These are phyloP conservation scores for Astragalus membranaceus DNA, from an alignment of 306 rosid species.

Conservation along the genomic window DNA sequence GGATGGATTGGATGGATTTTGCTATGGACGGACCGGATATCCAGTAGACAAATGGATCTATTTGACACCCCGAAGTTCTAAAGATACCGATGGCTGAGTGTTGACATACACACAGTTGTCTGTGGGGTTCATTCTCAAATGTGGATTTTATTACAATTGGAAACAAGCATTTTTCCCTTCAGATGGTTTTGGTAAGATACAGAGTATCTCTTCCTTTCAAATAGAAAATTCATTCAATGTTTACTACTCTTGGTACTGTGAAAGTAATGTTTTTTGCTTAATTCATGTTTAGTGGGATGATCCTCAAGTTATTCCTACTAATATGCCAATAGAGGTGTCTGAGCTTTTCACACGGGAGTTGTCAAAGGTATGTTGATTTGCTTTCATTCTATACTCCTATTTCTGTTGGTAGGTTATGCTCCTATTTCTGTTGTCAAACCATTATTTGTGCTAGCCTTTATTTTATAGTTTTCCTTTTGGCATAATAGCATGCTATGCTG, in stretches of 20 bases:
- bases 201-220: constrained; percentile 48
- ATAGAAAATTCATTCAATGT: background rate
- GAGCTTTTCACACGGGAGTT: constrained; percentile 92
- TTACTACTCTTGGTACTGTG: constrained; percentile 8
- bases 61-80: too few relatives aligned
- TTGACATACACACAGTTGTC: background rate
- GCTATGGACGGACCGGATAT: too few relatives aligned
- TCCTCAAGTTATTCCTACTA: constrained; percentile 78
- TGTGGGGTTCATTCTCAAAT: background rate
- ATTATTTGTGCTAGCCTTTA: too few relatives aligned
- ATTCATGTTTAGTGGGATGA: constrained; percentile 77
- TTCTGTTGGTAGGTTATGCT: too few relatives aligned
- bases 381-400: constrained; percentile 22
- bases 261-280: constrained; percentile 11
- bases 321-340: constrained; percentile 80
- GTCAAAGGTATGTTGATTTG: constrained; percentile 64
- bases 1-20: too few relatives aligned
- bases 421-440: too few relatives aligned
- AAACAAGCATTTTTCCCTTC: constrained; percentile 6
- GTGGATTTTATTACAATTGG: background rate
- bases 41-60: too few relatives aligned
- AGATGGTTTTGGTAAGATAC: constrained; percentile 82
- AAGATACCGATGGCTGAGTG: background rate
- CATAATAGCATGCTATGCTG: too few relatives aligned
- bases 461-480: too few relatives aligned